phyloP scores from a whole-genome alignment of 2,329 filamentous ascomycete genomes.

The Xylaria polymorpha region DNA sequence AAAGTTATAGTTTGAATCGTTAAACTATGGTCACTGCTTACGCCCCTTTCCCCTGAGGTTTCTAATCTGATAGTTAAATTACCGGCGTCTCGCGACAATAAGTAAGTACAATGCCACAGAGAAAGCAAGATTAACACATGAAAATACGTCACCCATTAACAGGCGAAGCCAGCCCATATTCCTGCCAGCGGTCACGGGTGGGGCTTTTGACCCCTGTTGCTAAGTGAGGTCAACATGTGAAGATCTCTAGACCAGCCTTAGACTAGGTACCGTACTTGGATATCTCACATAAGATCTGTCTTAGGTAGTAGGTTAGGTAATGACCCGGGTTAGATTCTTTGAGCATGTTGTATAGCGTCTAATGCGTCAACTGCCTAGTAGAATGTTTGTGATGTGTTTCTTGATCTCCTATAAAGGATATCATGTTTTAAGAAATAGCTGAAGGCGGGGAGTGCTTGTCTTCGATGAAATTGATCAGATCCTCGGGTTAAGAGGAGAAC shows the following conservation, averaged over 20 bases:
- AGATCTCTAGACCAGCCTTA: conserved; percentile 2
- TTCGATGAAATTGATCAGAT: background rate
- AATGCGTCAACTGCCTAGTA: background rate
- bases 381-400: background rate
- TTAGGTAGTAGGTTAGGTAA: background rate
- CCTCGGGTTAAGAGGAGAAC: too few species aligned
- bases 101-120: background rate
- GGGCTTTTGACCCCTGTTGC: conserved; percentile 25
- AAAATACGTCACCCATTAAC: background rate
- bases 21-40: background rate
- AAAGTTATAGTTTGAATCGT: background rate
- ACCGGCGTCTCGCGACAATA: background rate
- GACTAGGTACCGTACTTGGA: too few species aligned
- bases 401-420: too few species aligned
- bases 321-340: background rate
- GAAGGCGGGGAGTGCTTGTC: background rate
- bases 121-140: conserved; percentile 1
- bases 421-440: background rate
- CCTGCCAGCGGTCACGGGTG: conserved; percentile 3
- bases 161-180: background rate
- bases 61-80: background rate
- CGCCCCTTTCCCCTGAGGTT: background rate
- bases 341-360: background rate
- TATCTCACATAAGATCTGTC: conserved; percentile 1
- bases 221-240: conserved; percentile 19